Evolutionary conservation across 768 basidiomycete genomes (phyloP).

Genomic region (Pulveroboletus sp.): DNA sequence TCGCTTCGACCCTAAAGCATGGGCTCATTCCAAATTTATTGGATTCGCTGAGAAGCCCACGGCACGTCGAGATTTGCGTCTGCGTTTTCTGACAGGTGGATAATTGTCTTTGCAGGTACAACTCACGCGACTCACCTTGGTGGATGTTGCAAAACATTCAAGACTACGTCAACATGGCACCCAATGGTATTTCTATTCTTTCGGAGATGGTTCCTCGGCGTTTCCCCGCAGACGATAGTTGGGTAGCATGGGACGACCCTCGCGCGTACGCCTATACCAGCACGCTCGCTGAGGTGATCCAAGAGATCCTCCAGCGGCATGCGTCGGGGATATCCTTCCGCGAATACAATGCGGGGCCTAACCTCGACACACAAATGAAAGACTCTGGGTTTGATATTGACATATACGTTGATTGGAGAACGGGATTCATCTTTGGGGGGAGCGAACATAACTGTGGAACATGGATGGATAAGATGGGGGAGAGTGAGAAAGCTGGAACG

Average conservation of each 20-base stretch:
- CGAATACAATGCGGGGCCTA: slow-evolving; percentile 94
- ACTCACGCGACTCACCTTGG: slow-evolving; percentile 98
- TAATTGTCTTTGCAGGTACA: slow-evolving; percentile 54
- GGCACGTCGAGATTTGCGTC: slow-evolving; percentile 43
- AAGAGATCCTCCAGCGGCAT: slow-evolving; percentile 94
- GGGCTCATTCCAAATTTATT: slow-evolving; percentile 95
- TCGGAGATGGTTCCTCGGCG: slow-evolving; percentile 84
- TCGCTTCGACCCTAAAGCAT: slow-evolving; percentile 91
- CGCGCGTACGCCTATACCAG: slow-evolving; percentile 79
- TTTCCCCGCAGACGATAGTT: slow-evolving; percentile 91
- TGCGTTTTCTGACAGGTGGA: background rate
- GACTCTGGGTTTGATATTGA: slow-evolving; percentile 91
- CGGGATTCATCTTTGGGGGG: slow-evolving; percentile 87
- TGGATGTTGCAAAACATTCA: slow-evolving; percentile 99
- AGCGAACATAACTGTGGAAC: slow-evolving; percentile 86
- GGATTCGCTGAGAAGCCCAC: slow-evolving; percentile 82
- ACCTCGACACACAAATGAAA: slow-evolving; percentile 97
- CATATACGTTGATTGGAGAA: slow-evolving; percentile 94
- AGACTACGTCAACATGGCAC: slow-evolving; percentile 82
- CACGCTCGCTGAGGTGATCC: slow-evolving; percentile 91
- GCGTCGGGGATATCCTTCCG: slow-evolving; percentile 90
- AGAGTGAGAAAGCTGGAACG: slow-evolving; percentile 85
- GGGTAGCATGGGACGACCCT: slow-evolving; percentile 89
- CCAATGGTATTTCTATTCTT: slow-evolving; percentile 80
- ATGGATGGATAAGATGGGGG: slow-evolving; percentile 99